A percentile compares a stretch with the other conserved stretches of the same genome.
phyloP scores from a whole-genome alignment of 78 protist species.

The Protostelium mycophagum region DNA sequence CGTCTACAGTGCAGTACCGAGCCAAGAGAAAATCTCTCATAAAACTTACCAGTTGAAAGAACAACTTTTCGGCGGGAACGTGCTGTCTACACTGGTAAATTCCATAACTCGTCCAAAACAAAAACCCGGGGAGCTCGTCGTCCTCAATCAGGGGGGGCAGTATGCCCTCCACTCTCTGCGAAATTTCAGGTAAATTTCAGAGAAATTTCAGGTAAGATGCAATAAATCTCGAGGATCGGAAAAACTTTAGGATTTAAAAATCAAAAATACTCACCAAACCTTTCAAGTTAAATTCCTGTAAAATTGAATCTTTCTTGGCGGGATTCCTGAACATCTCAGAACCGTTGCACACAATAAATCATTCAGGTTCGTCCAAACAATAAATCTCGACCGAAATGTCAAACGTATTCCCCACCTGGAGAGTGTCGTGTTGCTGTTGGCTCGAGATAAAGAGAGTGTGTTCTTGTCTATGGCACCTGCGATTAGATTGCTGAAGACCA shows the following conservation, averaged over 20 bases:
- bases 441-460: background rate
- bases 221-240: too few relatives aligned
- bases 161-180: background rate
- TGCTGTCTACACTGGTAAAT: background rate
- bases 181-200: too few relatives aligned
- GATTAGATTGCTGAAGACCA: background rate
- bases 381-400: background rate
- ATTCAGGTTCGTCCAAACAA: too few relatives aligned
- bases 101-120: background rate
- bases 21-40: too few relatives aligned
- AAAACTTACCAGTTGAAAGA: background rate
- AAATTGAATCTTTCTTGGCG: background rate
- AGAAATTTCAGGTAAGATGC: too few relatives aligned
- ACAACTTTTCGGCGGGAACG: background rate
- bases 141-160: background rate
- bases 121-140: background rate
- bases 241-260: too few relatives aligned
- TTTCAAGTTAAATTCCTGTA: background rate
- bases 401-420: background rate
- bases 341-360: too few relatives aligned
- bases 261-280: background rate
- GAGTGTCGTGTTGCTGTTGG: background rate
- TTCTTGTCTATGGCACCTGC: background rate
- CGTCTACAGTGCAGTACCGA: too few relatives aligned
- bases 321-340: background rate